Conservation (phyloP, 2,329 filamentous ascomycete genomes). For the Neoscytalidium dimidiatum region DNA sequence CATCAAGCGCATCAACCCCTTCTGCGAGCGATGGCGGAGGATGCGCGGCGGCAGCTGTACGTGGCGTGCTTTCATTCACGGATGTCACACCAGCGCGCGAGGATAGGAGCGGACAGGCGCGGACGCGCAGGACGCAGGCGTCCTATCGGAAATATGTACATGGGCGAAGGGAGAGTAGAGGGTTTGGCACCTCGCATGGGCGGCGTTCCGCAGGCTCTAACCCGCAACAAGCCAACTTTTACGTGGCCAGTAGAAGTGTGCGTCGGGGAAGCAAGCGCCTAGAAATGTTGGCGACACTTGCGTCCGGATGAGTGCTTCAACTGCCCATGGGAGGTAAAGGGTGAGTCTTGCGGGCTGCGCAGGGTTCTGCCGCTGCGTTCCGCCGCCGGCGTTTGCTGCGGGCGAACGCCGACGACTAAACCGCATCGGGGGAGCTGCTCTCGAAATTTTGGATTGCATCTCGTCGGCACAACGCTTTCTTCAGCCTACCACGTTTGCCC, state of each 20-base stretch:
- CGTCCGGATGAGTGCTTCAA: too few species aligned
- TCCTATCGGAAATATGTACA: slow-evolving; percentile 2
- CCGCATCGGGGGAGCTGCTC: slow-evolving; percentile 11
- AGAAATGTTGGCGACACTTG: too few species aligned
- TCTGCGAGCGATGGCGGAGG: not conserved
- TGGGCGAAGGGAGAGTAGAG: not conserved
- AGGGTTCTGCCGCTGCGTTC: not conserved
- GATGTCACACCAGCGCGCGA: not conserved
- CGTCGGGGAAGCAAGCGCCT: too few species aligned
- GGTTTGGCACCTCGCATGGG: too few species aligned
- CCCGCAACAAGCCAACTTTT: too few species aligned
- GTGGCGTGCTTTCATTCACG: slow-evolving; percentile 14
- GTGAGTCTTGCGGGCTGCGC: not conserved
- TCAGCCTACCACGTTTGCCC: not conserved
- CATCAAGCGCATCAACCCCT: not conserved
- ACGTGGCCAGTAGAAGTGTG: too few species aligned
- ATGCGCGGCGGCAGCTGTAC: not conserved
- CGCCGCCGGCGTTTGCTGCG: slow-evolving; percentile 11
- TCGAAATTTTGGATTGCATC: slow-evolving; percentile 18
- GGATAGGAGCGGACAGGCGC: not conserved
- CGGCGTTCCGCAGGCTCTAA: too few species aligned
- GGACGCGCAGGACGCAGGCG: not conserved
- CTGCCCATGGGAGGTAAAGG: not conserved
- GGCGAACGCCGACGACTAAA: slow-evolving; percentile 15
- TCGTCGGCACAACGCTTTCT: not conserved